Base-by-base conservation (phyloP, 345 rosid species). In the Anastatica hierochuntica region DNA sequence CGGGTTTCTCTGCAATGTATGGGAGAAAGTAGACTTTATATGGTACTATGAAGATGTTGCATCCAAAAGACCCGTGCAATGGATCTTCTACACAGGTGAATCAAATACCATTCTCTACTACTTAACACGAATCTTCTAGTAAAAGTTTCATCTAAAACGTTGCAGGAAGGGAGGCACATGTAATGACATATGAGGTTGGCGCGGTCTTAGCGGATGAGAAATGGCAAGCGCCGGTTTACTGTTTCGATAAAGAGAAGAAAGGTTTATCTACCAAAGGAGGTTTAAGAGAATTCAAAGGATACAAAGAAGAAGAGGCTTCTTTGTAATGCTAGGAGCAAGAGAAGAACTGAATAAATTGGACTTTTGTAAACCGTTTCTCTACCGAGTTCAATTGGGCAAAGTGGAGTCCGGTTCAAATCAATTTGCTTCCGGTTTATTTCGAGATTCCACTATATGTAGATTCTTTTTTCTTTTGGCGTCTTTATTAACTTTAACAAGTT, bases 11-110 rank as follows among this genome's bases (percentile, higher is more conserved):
- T 84, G 81, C 53, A 74, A 77, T 34, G 81, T 77, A 10, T 84
- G 85, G 88, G 75, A 72, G 68, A 80, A 80, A 45, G 81, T 73
- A 6, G 83, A 80, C 49, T 84, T 84, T 59, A 72, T 80, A 67
- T 67, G 75, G 78, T 80, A 78, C 67, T 77, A 77, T 4, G 88
- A 84, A 7, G 82, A 80, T 63, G 82, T 76, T 8, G 29, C n/a
- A 41, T 76, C 82, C 14, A 78, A 74, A 66, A 78, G 73, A 67
- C 90, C 90, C 3, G 79, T 83, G n/a, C 70, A 69, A 27, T 80
- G 87, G 87, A 68, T 36, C 34, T 80, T 83, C 55, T 80, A 57
- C 41, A 75, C 83, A 16, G 83, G 80, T 75, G 30, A 4, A n/a
- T 2, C 4, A 36, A 14, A 9, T 41, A 48, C 17, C n/a, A n/a